These are phyloP conservation scores for Mrakiaceae sp. DNA, from an alignment of 1,284 basidiomycete species.

Conservation along the genomic window DNA sequence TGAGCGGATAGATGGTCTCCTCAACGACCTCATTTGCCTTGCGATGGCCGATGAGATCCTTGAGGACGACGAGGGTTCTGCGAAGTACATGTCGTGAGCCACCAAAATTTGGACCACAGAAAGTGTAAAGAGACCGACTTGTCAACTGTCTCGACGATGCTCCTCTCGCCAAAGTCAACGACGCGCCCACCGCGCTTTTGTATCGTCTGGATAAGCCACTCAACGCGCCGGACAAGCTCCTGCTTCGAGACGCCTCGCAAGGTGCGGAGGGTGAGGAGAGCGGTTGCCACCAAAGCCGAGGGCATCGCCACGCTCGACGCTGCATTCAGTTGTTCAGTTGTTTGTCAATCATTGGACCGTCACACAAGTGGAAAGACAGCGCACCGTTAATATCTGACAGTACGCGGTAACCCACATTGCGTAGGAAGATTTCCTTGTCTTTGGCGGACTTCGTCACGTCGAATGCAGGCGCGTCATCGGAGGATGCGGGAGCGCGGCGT, in stretches of 20 bases:
- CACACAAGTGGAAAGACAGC: not conserved
- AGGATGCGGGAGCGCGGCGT: not conserved
- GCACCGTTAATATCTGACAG: constrained; percentile 13
- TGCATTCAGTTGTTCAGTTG: not conserved
- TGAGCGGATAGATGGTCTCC: constrained; percentile 6
- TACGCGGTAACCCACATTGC: constrained; percentile 1
- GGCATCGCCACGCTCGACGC: constrained; percentile 14
- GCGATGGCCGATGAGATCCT: constrained; percentile 9
- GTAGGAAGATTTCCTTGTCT: constrained; percentile 4
- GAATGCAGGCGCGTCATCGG: not conserved
- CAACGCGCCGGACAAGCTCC: constrained; percentile 11
- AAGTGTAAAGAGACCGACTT: not conserved
- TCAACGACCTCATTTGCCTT: constrained; percentile 5
- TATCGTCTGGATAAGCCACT: constrained; percentile 11
- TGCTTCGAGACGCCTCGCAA: constrained; percentile 10
- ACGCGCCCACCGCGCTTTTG: constrained; percentile 2
- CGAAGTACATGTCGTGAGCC: no score
- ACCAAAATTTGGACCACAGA: no score
- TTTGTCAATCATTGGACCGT: not conserved
- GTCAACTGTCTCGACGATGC: constrained; percentile 4
- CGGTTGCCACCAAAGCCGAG: constrained; percentile 12
- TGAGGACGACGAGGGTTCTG: constrained; percentile 5
- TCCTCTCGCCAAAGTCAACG: constrained; percentile 7
- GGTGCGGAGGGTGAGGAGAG: constrained; percentile 8
- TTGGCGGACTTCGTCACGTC: not conserved